Percentiles rank a stretch among this genome's conserved stretches.
These are phyloP conservation scores for Hypsizygus marmoreus DNA, from an alignment of 768 basidiomycete genomes.

Conservation along the genomic window DNA sequence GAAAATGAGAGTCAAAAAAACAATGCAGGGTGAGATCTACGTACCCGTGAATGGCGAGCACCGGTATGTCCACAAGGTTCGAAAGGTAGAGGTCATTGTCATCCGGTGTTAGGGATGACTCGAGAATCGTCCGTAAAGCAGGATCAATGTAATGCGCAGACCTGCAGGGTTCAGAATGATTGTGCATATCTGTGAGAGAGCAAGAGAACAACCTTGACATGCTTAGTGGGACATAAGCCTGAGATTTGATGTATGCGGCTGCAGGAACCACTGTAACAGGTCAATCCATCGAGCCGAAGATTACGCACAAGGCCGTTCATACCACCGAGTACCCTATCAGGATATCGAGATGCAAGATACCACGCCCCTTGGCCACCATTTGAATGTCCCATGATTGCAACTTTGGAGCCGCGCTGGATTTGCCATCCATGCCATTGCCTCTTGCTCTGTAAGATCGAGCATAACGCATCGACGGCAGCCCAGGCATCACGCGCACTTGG, in stretches of 20 bases:
- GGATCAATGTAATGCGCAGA: conserved; percentile 83
- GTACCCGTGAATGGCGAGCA: conserved; percentile 81
- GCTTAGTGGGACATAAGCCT: conserved; percentile 77
- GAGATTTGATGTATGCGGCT: conserved; percentile 84
- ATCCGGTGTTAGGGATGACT: conserved; percentile 74
- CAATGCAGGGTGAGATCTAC: conserved; percentile 16
- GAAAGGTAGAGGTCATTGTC: conserved; percentile 87
- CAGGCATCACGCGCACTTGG: conserved; percentile 75
- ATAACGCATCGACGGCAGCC: conserved; percentile 58
- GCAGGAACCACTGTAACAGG: conserved; percentile 65
- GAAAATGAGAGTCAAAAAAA: not conserved
- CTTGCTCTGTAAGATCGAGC: conserved; percentile 39
- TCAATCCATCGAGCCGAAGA: not conserved
- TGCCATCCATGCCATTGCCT: conserved; percentile 42
- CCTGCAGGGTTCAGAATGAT: conserved; percentile 28
- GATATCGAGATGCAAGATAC: conserved; percentile 76
- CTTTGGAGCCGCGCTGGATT: conserved; percentile 39
- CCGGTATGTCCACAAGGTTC: conserved; percentile 69
- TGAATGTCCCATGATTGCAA: conserved; percentile 85
- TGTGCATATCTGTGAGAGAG: not conserved
- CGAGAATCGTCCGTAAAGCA: conserved; percentile 66
- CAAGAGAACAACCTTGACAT: conserved; percentile 58
- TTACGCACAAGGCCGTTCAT: conserved; percentile 4
- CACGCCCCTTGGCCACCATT: conserved; percentile 93
- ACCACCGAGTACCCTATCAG: conserved; percentile 74